Evolutionary conservation across 371 early-diverging fungal genomes (phyloP).

Genomic region (Mortierella sp.): DNA sequence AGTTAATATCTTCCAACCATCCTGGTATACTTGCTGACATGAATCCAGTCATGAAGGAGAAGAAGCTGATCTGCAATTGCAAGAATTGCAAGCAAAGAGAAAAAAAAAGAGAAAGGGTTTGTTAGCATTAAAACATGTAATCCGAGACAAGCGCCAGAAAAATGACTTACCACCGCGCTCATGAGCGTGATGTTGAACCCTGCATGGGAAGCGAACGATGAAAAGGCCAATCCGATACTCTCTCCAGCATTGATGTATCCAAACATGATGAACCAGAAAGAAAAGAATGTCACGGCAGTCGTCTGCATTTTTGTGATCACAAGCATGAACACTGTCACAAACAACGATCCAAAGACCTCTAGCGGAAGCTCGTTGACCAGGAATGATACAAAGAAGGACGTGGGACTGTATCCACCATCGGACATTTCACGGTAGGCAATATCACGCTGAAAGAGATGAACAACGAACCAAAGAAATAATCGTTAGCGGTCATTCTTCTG

Average conservation of each 20-base stretch:
- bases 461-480: neutral
- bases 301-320: slow-evolving; percentile 36
- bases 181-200: slow-evolving; percentile 51
- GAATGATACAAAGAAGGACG: slow-evolving; percentile 45
- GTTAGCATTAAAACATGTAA: no score
- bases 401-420: slow-evolving; percentile 45
- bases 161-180: slow-evolving; percentile 44
- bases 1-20: slow-evolving; percentile 33
- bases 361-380: slow-evolving; percentile 47
- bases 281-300: slow-evolving; percentile 38
- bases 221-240: slow-evolving; percentile 48
- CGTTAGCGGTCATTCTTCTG: neutral
- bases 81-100: neutral
- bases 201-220: slow-evolving; percentile 46
- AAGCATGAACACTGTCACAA: slow-evolving; percentile 48
- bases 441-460: slow-evolving; percentile 30
- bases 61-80: slow-evolving; percentile 36
- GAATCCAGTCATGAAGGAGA: slow-evolving; percentile 56
- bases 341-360: slow-evolving; percentile 38
- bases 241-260: slow-evolving; percentile 54
- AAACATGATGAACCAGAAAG: slow-evolving; percentile 55
- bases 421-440: slow-evolving; percentile 54
- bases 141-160: no score
- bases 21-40: slow-evolving; percentile 36
- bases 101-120: neutral